Evolutionary conservation across 768 basidiomycete species (phyloP), one percentile per base, ranked within the genome.

Genomic region (Sarcomyxa edulis): DNA sequence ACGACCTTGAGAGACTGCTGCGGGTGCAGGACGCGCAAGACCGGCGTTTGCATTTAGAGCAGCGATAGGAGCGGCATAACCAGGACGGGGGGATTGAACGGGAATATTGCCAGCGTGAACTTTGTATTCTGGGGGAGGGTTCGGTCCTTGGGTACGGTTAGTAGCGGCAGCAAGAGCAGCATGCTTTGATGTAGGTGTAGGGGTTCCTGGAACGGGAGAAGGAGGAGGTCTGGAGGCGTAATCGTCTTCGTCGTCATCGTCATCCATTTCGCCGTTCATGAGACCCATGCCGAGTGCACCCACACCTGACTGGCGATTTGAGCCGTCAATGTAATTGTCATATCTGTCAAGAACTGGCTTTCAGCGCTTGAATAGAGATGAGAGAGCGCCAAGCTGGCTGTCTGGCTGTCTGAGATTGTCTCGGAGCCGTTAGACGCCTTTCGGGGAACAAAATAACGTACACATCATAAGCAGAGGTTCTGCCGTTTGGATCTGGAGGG

Each of bases 81-180:
- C 84, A 3, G 85, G 84, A 25, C 71, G 71, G 18, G 84, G 85
- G 3, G 83, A 78, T 3, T 76, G 82, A 45, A 87, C 75, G 7
- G 71, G 66, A 15, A 43, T 35, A 58, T 48, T 4, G 32, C 35
- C 39, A 21, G 31, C 32, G 37, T 34, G 16, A 39, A 32, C 33
- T 40, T 6, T 30, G 42, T 33, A 34, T 33, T 32, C 24, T 44
- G 21, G 43, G 39, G 42, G 14, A 40, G 29, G n/a, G 16, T 21
- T 6, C 19, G 29, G 37, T 20, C 10, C 27, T 40, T 18, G 42
- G 35, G 36, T 35, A 15, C 30, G 44, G 33, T 29, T 48, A 37
- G 26, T 28, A 24, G 35, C 29, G 36, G 33, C 40, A 47, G 18
- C 29, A 37, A 14, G 32, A 31, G 16, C 29, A 40, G 25, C 32